phyloP scores from a whole-genome alignment of 495 filamentous ascomycete species.

The Venustampulla echinocandica region DNA sequence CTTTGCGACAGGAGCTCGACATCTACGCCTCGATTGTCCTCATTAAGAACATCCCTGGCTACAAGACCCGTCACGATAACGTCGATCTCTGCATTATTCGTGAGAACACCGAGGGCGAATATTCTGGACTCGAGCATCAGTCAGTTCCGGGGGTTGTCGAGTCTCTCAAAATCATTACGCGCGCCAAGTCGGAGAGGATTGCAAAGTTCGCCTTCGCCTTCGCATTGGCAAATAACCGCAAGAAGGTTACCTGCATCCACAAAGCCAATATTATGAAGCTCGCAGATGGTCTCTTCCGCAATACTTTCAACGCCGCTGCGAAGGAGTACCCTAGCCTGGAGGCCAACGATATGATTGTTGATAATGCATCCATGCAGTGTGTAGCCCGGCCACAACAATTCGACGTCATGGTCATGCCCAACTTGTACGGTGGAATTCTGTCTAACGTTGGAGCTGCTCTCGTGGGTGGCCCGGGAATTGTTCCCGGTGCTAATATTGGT shows the following conservation, averaged over 20 bases:
- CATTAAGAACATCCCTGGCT: slow-evolving; percentile 98
- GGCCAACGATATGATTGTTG: slow-evolving; percentile 98
- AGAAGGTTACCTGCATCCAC: slow-evolving; percentile 98
- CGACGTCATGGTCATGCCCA: slow-evolving; percentile 99
- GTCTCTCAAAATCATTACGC: slow-evolving; percentile 98
- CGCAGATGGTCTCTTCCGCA: slow-evolving; percentile 95
- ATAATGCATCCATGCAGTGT: slow-evolving; percentile 99
- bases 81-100: slow-evolving; percentile 98
- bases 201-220: slow-evolving; percentile 98
- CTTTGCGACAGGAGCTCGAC: slow-evolving; percentile 95
- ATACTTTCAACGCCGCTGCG: slow-evolving; percentile 86
- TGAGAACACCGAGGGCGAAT: slow-evolving; percentile 99
- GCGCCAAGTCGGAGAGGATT: slow-evolving; percentile 96
- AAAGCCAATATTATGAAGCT: slow-evolving; percentile 99
- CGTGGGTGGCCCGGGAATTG: slow-evolving; percentile 95
- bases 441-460: slow-evolving; percentile 98
- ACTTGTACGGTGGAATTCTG: slow-evolving; percentile 96
- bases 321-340: slow-evolving; percentile 90
- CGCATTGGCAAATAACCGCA: slow-evolving; percentile 92
- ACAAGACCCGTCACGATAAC: slow-evolving; percentile 90
- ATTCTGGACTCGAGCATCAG: slow-evolving; percentile 97
- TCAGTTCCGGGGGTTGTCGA: slow-evolving; percentile 94
- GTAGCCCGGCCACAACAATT: slow-evolving; percentile 94
- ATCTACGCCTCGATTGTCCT: slow-evolving; percentile 98
- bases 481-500: slow-evolving; percentile 98